phyloP scores from a whole-genome alignment of 1,284 basidiomycete species.

The Cryptococcus maquisensis region DNA sequence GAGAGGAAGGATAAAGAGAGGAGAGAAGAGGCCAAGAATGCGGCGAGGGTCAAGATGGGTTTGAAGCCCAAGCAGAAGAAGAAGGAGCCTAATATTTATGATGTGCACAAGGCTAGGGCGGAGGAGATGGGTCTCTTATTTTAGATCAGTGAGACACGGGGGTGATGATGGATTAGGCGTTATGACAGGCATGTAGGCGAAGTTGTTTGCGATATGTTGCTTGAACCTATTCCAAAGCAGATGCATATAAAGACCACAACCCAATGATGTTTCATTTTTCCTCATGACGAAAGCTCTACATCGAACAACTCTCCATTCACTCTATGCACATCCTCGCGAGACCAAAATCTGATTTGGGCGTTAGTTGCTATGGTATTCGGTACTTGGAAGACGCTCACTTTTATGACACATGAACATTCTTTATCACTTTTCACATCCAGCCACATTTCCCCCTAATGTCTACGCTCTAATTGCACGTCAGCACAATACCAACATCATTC shows the following conservation, averaged over 20 bases:
- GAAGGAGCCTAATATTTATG: background rate
- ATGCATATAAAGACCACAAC: background rate
- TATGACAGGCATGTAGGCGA: too few species aligned
- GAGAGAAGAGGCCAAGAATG: conserved; percentile 35
- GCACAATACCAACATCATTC: background rate
- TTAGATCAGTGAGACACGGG: too few species aligned
- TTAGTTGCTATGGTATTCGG: too few species aligned
- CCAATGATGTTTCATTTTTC: too few species aligned
- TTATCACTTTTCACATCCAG: background rate
- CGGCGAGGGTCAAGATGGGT: conserved; percentile 36
- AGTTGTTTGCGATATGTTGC: too few species aligned
- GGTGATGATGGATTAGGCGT: too few species aligned
- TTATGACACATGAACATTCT: background rate
- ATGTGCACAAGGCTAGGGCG: background rate
- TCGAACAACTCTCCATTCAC: too few species aligned
- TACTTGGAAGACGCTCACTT: too few species aligned
- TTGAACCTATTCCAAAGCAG: background rate
- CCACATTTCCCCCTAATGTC: background rate
- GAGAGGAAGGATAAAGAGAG: conserved; percentile 25
- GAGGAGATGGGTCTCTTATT: too few species aligned
- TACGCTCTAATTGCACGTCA: background rate
- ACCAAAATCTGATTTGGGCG: too few species aligned
- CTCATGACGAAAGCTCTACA: too few species aligned
- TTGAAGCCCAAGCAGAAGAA: conserved; percentile 23
- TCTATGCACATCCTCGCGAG: too few species aligned